Base-by-base conservation (phyloP, 306 rosid species). In the Quercus robur region DNA sequence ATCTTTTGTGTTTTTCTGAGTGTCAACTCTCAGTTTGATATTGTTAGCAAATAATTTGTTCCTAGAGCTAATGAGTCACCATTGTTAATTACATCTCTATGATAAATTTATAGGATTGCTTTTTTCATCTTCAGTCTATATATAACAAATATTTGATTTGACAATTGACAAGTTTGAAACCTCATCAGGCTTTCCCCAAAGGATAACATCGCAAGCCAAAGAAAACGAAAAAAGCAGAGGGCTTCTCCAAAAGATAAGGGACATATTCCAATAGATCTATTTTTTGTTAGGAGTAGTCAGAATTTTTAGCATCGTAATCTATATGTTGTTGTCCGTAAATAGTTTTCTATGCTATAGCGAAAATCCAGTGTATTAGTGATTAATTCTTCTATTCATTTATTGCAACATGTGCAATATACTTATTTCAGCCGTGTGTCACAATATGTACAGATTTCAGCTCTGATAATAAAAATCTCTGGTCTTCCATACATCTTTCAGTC, bases 221-320 rank as follows among this genome's bases (percentile, higher is more conserved):
- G 91, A 74, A 91, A 85, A 79, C 83, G 84, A 78, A 91, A 93
- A 88, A 91, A 56, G 87, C 93, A 70, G 58, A 95, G 88, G 88
- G 44, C 79, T 73, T 75, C 90, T 23, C 82, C 80, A 31, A 89
- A 89, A 86, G 90, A 88, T 81, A 91, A 88, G 75, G 85, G 79
- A 19, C 82, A 85, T 74, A 77, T 71, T 30, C 94, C 97, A 68
- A 93, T 95, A 66, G 99, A 95, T 81, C 57, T 54, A 30, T 95
- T 93, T 84, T 95, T 95, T 79, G 86, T 70, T 57, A 93, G 82
- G 85, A 91, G 84, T 75, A 82, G 73, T 81, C 84, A 80, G 75
- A 89, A 78, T 76, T 75, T 84, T 18, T 80, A 54, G 75, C 30
- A 26, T 69, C 26, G 2, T 25, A 19, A 13, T 62, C 41, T 74